Evolutionary conservation across 768 basidiomycete genomes (phyloP), one percentile per base, ranked within the genome.

Genomic region (Fomitopsis serialis): DNA sequence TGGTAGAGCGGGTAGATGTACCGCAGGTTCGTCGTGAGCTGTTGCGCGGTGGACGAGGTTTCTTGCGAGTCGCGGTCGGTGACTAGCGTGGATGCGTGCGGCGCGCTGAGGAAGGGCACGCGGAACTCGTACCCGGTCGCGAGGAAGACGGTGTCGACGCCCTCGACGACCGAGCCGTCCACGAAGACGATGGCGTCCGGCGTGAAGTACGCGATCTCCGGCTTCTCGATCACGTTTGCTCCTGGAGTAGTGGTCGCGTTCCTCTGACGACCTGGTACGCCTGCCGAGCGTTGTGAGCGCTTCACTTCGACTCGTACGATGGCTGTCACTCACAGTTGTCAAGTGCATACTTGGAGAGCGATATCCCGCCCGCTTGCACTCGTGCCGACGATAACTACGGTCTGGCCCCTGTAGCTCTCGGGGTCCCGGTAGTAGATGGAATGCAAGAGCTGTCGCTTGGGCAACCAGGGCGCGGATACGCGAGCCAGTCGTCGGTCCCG

Each of bases 1-100:
- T 68, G 63, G 60, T 80, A 72, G 5, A 84, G 63, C 1, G 83
- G 82, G 62, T 78, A 79, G 37, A 84, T 73, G 59, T 83, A 81
- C 0, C 70, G 71, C 21, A 71, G 60, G 65, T 84, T 85, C 27
- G 72, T 78, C 17, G 73, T 70, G 29, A 83, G 71, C 13, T 57
- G 29, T 13, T 34, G 45, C 15, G 64, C 60, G 21, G 56, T 63
- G 9, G 61, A 56, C 17, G 61, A 64, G 59, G 61, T 65, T 29
- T 25, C 55, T 23, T 55, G 12, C 23, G 53, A 43, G 42, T 54
- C 21, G 3, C 61, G 59, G 25, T 61, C 63, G 19, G 63, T 57
- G n/a, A 48, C 42, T 21, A 57, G 53, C 44, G 54, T 36, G 61
- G 60, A 48, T 27, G 64, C 54, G 58, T 62, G 43, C 32, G 48